Evolutionary conservation across 192 early-diverging fungal species (phyloP), one percentile per base, ranked within the genome.

Genomic region (Chytriomyces confervae): DNA sequence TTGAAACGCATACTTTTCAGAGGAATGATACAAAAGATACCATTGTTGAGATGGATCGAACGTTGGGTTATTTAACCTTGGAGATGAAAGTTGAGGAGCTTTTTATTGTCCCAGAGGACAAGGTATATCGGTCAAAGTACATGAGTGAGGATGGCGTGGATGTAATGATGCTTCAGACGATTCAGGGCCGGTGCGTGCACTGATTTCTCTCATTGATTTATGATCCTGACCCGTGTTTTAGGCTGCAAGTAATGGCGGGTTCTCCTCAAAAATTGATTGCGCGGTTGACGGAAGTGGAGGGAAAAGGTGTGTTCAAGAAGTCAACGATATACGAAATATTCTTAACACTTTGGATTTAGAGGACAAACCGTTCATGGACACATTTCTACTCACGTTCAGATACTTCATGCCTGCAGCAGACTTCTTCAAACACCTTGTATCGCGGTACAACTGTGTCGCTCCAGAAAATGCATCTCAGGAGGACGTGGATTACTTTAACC

Each of bases 211-310:
- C 5, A 57, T 57, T 46, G 66, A 6, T 3, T 20, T 13, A 69
- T 49, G 62, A 49, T 11, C 27, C 36, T 60, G 13, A 83, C 80
- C 24, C 27, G 69, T 84, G 18, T 18, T 47, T 50, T 62, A 89
- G 87, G 9, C 76, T 82, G 6, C 78, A 77, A 61, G 86, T 89
- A 5, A 89, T 89, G 84, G 86, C 86, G 3, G 87, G 80, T 5
- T 83, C 86, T 47, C 79, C 81, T 5, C 87, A 86, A 24, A 88
- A 84, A 64, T 75, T 89, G 27, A 84, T 89, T 45, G 87, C 86
- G 53, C 48, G 84, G 47, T 53, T 86, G 36, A 84, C 86, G 5
- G 81, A 84, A 62, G 74, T 75, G 11, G 79, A 80, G 23, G 84
- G 84, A 69, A 79, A 85, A 80, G 81, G 84, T 87, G 69, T 46